A percentile compares a stretch with the other conserved stretches of the same genome.
Evolutionary conservation across 179 eudicot genomes (phyloP).

Genomic region (Heliamphora pulchella): DNA sequence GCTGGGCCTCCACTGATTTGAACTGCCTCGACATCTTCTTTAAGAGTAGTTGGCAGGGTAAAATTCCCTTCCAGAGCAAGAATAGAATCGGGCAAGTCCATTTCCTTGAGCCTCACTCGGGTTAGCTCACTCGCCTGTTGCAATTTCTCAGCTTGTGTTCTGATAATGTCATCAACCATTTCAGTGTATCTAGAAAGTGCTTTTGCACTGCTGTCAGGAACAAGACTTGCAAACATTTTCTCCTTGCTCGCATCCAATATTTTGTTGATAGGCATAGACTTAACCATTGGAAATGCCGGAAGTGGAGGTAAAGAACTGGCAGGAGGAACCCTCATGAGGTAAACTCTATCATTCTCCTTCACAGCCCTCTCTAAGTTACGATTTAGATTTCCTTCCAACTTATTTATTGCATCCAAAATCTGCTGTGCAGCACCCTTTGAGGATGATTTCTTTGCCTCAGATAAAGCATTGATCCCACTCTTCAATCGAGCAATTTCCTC

Average conservation of each 20-base stretch:
- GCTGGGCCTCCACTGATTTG: slow-evolving; percentile 94
- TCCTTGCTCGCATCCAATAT: slow-evolving; percentile 87
- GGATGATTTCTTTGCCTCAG: slow-evolving; percentile 67
- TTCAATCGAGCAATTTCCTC: slow-evolving; percentile 87
- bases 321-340: slow-evolving; percentile 86
- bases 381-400: slow-evolving; percentile 66
- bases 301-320: slow-evolving; percentile 69
- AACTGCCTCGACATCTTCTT: slow-evolving; percentile 98
- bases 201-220: slow-evolving; percentile 91
- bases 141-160: slow-evolving; percentile 95
- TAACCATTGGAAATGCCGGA: slow-evolving; percentile 76
- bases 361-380: slow-evolving; percentile 80
- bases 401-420: slow-evolving; percentile 76
- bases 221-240: slow-evolving; percentile 82
- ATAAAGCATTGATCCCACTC: slow-evolving; percentile 61
- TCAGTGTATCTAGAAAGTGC: slow-evolving; percentile 94
- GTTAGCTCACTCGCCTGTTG: slow-evolving; percentile 98
- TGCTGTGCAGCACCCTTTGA: slow-evolving; percentile 79
- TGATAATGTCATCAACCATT: slow-evolving; percentile 85
- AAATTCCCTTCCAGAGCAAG: slow-evolving; percentile 82
- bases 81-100: slow-evolving; percentile 93
- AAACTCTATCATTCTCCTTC: slow-evolving; percentile 97
- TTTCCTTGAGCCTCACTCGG: slow-evolving; percentile 90
- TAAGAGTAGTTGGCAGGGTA: slow-evolving; percentile 58
- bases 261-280: slow-evolving; percentile 67